Conservation (phyloP, 371 early-diverging fungal species). For the Mortierella sp. region DNA sequence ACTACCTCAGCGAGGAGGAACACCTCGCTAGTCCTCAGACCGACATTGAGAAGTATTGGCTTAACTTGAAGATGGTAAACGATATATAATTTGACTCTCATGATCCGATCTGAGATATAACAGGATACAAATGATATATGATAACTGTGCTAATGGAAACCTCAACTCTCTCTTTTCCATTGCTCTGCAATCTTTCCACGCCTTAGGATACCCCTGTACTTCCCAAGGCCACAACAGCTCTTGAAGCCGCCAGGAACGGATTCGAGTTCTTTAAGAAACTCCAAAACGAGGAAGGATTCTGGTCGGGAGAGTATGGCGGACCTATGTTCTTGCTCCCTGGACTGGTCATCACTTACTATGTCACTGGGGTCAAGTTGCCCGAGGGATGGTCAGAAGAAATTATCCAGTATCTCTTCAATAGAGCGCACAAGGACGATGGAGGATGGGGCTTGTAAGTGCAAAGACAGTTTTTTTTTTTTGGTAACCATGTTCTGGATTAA, state of each 20-base stretch:
- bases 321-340: conserved; percentile 97
- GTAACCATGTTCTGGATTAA: too few relatives aligned
- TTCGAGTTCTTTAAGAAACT: conserved; percentile 86
- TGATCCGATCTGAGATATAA: too few relatives aligned
- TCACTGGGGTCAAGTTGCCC: conserved; percentile 77
- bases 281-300: conserved; percentile 97
- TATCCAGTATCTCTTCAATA: conserved; percentile 87
- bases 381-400: conserved; percentile 79
- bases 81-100: too few relatives aligned
- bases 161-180: background rate
- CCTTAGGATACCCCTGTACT: conserved; percentile 66
- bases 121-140: too few relatives aligned
- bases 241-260: conserved; percentile 89
- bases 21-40: conserved; percentile 79
- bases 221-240: conserved; percentile 69
- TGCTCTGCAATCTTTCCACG: too few relatives aligned
- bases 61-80: conserved; percentile 79
- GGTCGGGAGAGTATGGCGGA: conserved; percentile 97
- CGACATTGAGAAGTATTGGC: conserved; percentile 88
- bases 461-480: too few relatives aligned
- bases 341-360: conserved; percentile 85
- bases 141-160: background rate
- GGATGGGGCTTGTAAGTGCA: conserved; percentile 91
- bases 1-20: conserved; percentile 79
- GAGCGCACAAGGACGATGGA: conserved; percentile 87